A percentile compares a stretch with the other conserved stretches of the same genome.
phyloP scores from a whole-genome alignment of 148 eudicot genomes.

The Nepenthes gracilis region DNA sequence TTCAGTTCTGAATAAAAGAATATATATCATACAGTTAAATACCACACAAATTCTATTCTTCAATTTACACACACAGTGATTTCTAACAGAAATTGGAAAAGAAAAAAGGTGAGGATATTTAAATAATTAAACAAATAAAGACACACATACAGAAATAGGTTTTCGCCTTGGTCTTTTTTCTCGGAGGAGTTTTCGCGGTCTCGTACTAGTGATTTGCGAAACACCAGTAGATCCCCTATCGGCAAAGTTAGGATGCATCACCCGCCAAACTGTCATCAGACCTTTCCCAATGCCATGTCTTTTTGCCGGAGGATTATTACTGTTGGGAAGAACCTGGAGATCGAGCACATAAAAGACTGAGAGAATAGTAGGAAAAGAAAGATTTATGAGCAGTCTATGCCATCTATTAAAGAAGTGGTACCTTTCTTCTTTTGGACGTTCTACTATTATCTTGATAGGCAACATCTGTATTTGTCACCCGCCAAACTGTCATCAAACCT shows the following conservation, averaged over 20 bases:
- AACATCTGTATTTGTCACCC: constrained; percentile 9
- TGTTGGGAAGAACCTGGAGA: constrained; percentile 13
- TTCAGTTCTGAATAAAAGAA: too few species aligned
- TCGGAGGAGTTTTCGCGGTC: constrained; percentile 9
- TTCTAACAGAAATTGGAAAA: too few species aligned
- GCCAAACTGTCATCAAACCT: constrained; percentile 59
- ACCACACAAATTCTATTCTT: too few species aligned
- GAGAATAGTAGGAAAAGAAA: neutral
- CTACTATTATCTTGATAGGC: constrained; percentile 9
- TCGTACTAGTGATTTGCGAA: constrained; percentile 6
- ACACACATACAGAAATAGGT: constrained; percentile 39
- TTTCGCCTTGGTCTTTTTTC: constrained; percentile 35
- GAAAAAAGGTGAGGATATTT: neutral
- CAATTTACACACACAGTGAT: too few species aligned
- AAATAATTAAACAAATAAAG: neutral
- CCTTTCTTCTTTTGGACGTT: constrained; percentile 26
- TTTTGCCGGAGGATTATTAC: constrained; percentile 6
- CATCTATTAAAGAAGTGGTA: constrained; percentile 5
- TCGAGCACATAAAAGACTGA: neutral
- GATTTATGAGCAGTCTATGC: neutral
- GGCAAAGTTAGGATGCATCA: constrained; percentile 20
- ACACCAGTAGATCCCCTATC: constrained; percentile 6
- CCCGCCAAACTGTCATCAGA: constrained; percentile 35
- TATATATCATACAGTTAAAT: too few species aligned
- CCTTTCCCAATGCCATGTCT: constrained; percentile 39